Conservation (phyloP, 2,329 filamentous ascomycete species). For the Stagonosporopsis vannaccii region DNA sequence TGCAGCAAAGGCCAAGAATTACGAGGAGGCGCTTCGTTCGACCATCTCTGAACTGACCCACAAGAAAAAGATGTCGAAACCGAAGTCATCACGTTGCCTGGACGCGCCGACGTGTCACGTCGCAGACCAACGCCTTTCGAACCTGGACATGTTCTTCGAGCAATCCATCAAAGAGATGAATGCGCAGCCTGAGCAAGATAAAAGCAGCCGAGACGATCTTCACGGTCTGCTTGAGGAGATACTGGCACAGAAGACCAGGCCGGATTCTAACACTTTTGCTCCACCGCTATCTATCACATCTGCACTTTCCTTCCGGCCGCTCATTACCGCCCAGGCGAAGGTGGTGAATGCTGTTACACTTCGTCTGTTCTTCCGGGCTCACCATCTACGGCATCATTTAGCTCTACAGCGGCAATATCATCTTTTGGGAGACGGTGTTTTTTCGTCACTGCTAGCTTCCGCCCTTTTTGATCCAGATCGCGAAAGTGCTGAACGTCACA, state of each 20-base stretch:
- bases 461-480: conserved; percentile 86
- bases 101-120: not conserved
- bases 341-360: conserved; percentile 81
- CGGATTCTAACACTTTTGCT: conserved; percentile 46
- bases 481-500: conserved; percentile 76
- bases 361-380: conserved; percentile 75
- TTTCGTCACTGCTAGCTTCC: conserved; percentile 79
- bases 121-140: not conserved
- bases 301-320: conserved; percentile 76
- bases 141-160: conserved; percentile 36
- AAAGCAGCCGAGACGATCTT: conserved; percentile 35
- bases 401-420: conserved; percentile 80
- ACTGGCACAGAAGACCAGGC: conserved; percentile 13
- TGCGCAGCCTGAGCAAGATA: conserved; percentile 25
- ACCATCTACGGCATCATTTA: conserved; percentile 76
- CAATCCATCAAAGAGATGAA: conserved; percentile 37
- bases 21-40: conserved; percentile 54
- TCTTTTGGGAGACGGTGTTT: conserved; percentile 83
- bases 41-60: conserved; percentile 39
- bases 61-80: conserved; percentile 2
- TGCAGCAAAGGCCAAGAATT: conserved; percentile 65
- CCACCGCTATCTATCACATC: conserved; percentile 65
- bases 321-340: conserved; percentile 76
- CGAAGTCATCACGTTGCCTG: not conserved
- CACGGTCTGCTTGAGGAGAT: conserved; percentile 31